phyloP scores from a whole-genome alignment of 805 yeast species.

The Candida germanica region DNA sequence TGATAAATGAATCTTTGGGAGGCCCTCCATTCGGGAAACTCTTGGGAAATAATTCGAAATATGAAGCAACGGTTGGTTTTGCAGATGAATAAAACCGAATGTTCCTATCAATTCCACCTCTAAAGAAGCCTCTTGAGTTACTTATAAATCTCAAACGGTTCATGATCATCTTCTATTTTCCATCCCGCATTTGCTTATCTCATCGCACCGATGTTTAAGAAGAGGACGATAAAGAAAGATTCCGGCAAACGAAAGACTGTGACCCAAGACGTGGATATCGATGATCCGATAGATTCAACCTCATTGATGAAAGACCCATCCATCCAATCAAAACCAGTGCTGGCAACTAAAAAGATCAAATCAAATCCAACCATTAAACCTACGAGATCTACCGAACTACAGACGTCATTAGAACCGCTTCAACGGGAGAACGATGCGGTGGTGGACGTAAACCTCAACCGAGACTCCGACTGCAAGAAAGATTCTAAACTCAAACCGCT shows the following conservation, averaged over 20 bases:
- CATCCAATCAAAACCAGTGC: neutral
- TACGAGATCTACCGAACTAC: slow-evolving; percentile 4
- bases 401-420: neutral
- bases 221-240: slow-evolving; percentile 17
- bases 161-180: too few species aligned
- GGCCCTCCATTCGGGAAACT: slow-evolving; percentile 69
- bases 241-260: slow-evolving; percentile 7
- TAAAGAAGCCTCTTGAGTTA: too few species aligned
- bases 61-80: slow-evolving; percentile 19
- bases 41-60: slow-evolving; percentile 69
- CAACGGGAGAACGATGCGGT: slow-evolving; percentile 10
- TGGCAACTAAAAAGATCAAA: slow-evolving; percentile 4
- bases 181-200: slow-evolving; percentile 1
- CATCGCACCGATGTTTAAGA: slow-evolving; percentile 22
- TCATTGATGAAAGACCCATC: neutral
- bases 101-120: too few species aligned
- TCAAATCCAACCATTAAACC: slow-evolving; percentile 4
- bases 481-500: slow-evolving; percentile 20
- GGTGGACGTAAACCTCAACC: slow-evolving; percentile 1
- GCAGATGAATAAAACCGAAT: neutral
- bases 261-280: neutral
- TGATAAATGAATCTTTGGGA: slow-evolving; percentile 53
- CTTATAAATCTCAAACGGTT: too few species aligned
- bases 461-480: neutral
- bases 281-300: neutral